Percentiles rank a stretch among this genome's conserved stretches.
phyloP scores from a whole-genome alignment of 148 eudicot genomes.

The Rhododendron williamsianum region DNA sequence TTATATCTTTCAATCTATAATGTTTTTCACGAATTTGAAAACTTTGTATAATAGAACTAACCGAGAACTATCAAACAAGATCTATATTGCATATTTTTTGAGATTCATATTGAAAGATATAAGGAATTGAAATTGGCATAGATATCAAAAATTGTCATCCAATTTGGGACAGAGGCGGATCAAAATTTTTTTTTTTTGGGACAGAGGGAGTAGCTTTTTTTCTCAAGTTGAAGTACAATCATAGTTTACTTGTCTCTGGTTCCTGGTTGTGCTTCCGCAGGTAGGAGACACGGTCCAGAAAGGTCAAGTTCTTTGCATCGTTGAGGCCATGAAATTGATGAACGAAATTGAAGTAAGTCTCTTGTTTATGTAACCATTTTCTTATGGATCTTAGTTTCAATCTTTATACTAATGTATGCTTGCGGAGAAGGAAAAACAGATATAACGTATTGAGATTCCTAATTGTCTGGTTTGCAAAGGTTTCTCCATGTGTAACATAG shows the following conservation, averaged over 20 bases:
- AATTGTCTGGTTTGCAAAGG: constrained; percentile 2
- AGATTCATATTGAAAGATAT: too few relatives aligned
- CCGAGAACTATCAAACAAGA: too few relatives aligned
- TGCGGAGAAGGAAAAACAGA: neutral
- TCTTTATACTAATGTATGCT: neutral
- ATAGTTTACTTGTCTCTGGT: neutral
- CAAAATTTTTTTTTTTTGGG: too few relatives aligned
- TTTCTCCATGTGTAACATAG: neutral
- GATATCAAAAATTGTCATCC: too few relatives aligned
- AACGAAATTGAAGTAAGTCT: constrained; percentile 53
- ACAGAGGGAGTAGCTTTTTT: neutral
- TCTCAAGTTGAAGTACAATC: neutral
- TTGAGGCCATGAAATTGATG: constrained; percentile 64
- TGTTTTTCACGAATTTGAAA: too few relatives aligned
- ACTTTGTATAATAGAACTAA: too few relatives aligned
- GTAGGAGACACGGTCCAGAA: constrained; percentile 52
- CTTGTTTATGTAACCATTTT: neutral
- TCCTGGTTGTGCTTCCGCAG: constrained; percentile 20
- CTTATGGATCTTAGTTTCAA: neutral
- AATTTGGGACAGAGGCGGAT: too few relatives aligned
- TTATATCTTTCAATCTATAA: too few relatives aligned
- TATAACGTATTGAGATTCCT: neutral
- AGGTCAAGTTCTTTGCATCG: constrained; percentile 54
- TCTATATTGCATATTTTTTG: too few relatives aligned
- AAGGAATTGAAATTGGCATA: too few relatives aligned